phyloP scores from a whole-genome alignment of 2,329 filamentous ascomycete species.

The Fusarium pseudoanthophilum region DNA sequence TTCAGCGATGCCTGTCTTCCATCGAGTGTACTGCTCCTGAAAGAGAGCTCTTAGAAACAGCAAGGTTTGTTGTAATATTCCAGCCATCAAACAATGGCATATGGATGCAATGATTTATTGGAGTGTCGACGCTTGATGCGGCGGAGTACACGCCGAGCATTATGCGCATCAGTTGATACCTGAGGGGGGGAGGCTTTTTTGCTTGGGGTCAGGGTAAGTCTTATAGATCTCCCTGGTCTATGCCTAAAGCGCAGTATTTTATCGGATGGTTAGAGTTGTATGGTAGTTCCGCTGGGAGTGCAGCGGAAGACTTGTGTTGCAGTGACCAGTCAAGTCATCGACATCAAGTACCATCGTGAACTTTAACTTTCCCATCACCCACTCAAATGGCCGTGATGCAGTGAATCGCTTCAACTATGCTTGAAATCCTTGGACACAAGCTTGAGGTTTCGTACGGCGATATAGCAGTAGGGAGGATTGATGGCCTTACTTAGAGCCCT shows the following conservation, averaged over 20 bases:
- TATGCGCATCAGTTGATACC: not conserved
- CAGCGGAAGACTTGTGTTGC: not conserved
- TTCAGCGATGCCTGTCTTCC: not conserved
- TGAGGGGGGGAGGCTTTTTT: not conserved
- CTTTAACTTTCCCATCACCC: too few species aligned
- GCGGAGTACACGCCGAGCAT: not conserved
- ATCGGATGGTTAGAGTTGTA: not conserved
- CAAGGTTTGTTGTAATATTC: not conserved
- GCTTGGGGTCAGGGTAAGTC: not conserved
- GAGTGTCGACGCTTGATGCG: not conserved
- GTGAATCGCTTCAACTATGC: too few species aligned
- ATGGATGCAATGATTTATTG: not conserved
- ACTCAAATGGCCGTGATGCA: too few species aligned
- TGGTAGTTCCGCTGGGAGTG: not conserved
- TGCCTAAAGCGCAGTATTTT: accelerated
- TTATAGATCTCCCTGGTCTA: not conserved
- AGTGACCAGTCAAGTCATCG: too few species aligned
- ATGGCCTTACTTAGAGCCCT: too few species aligned
- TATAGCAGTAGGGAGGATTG: too few species aligned
- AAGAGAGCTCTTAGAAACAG: not conserved
- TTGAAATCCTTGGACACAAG: too few species aligned
- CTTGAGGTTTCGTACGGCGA: too few species aligned
- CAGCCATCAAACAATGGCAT: not conserved
- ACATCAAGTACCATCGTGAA: too few species aligned
- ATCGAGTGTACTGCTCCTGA: not conserved